Evolutionary conservation across 441 rosid genomes (phyloP).

Genomic region (Bruguiera hainesii): DNA sequence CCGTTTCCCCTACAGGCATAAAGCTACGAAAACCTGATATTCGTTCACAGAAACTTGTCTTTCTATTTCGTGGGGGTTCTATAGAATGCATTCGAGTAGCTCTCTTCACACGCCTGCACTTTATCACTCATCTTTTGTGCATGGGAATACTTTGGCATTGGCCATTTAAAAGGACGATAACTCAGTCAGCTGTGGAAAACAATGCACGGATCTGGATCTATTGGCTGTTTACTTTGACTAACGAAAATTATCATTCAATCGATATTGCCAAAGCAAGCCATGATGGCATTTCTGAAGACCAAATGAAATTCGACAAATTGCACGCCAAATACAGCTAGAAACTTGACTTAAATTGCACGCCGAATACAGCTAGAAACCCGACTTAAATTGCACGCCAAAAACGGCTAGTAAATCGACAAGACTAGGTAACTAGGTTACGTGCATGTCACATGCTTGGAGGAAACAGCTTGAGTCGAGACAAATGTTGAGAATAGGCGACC

Average conservation of each 20-base stretch:
- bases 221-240: not conserved
- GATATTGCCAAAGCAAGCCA: not conserved
- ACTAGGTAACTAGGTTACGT: not conserved
- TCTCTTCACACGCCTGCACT: too few species aligned
- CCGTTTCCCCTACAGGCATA: not conserved
- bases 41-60: not conserved
- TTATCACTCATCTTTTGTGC: too few species aligned
- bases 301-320: not conserved
- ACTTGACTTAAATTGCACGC: not conserved
- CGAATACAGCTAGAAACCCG: not conserved
- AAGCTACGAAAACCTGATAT: not conserved
- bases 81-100: too few species aligned
- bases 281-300: not conserved
- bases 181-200: too few species aligned
- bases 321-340: not conserved
- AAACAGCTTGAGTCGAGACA: not conserved
- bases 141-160: too few species aligned
- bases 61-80: too few species aligned
- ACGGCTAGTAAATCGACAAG: not conserved
- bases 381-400: not conserved
- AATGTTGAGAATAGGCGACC: constrained; percentile 15
- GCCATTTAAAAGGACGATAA: too few species aligned
- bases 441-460: constrained; percentile 11
- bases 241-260: not conserved
- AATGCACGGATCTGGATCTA: too few species aligned